A percentile compares a stretch with the other conserved stretches of the same genome.
Conservation (phyloP, 2,329 filamentous ascomycete genomes). For the Epicoccum sorghinum region DNA sequence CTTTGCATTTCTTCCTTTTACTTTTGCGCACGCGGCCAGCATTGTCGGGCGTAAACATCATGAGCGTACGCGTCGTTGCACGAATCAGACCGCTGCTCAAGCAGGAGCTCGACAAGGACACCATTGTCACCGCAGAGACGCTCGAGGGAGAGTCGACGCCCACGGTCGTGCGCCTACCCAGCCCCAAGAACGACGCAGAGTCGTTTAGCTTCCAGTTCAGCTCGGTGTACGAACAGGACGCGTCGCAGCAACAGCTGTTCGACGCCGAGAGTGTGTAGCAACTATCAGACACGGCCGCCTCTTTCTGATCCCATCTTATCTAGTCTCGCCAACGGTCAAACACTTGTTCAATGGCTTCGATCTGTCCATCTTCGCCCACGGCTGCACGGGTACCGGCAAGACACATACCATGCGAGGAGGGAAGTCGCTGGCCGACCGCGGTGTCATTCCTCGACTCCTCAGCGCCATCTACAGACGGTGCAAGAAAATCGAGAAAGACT, state of each 20-base stretch:
- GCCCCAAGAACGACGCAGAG: constrained; percentile 88
- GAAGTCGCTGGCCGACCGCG: constrained; percentile 81
- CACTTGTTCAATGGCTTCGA: constrained; percentile 83
- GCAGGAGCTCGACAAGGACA: constrained; percentile 83
- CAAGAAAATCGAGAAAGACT: constrained; percentile 84
- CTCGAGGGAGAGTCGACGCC: constrained; percentile 50
- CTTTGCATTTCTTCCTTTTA: constrained; percentile 24
- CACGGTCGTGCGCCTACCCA: constrained; percentile 83
- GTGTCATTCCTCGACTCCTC: constrained; percentile 83
- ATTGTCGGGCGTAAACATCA: constrained; percentile 27
- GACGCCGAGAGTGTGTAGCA: constrained; percentile 75
- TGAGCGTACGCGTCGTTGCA: constrained; percentile 83
- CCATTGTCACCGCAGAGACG: constrained; percentile 73
- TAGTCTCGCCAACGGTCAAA: constrained; percentile 88
- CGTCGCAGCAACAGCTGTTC: constrained; percentile 86
- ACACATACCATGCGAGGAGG: constrained; percentile 96
- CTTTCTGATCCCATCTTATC: constrained; percentile 23
- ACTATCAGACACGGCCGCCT: constrained; percentile 1
- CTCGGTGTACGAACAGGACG: constrained; percentile 81
- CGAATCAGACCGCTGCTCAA: constrained; percentile 87
- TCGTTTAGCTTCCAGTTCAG: constrained; percentile 96
- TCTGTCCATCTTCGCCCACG: constrained; percentile 85
- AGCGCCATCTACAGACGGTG: constrained; percentile 84
- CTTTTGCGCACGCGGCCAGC: constrained; percentile 13
- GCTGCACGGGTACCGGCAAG: constrained; percentile 91